Evolutionary conservation across 495 filamentous ascomycete species (phyloP).

Genomic region (Usnea hakonensis): DNA sequence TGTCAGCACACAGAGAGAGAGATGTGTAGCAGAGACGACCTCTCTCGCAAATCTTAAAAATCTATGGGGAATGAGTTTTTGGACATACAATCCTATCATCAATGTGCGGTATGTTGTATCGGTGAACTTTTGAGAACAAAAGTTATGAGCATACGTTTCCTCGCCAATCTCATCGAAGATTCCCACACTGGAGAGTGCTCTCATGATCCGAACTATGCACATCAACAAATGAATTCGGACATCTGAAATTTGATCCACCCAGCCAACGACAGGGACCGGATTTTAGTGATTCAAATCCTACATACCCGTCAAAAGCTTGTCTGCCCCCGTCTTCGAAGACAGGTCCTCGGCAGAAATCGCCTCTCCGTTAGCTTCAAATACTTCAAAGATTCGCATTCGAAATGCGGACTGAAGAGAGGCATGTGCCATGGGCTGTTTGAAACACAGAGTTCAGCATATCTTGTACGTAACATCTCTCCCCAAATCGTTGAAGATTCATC

Average conservation of each 20-base stretch:
- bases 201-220: constrained; percentile 5
- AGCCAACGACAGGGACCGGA: background rate
- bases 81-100: background rate
- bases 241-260: background rate
- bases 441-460: background rate
- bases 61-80: no score
- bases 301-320: background rate
- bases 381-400: background rate
- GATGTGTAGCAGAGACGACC: no score
- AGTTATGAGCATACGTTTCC: background rate
- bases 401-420: background rate
- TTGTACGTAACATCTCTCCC: no score
- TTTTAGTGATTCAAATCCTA: background rate
- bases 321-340: background rate
- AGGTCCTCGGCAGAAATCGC: background rate
- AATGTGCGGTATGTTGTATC: background rate
- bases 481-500: no score
- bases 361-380: background rate
- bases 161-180: constrained; percentile 1
- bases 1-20: no score
- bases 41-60: no score
- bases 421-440: background rate
- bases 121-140: background rate
- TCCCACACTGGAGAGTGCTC: constrained; percentile 5
- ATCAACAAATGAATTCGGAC: background rate